Evolutionary conservation across 1,284 basidiomycete genomes (phyloP).

Genomic region (Ceratorhiza oryzae-sativae): DNA sequence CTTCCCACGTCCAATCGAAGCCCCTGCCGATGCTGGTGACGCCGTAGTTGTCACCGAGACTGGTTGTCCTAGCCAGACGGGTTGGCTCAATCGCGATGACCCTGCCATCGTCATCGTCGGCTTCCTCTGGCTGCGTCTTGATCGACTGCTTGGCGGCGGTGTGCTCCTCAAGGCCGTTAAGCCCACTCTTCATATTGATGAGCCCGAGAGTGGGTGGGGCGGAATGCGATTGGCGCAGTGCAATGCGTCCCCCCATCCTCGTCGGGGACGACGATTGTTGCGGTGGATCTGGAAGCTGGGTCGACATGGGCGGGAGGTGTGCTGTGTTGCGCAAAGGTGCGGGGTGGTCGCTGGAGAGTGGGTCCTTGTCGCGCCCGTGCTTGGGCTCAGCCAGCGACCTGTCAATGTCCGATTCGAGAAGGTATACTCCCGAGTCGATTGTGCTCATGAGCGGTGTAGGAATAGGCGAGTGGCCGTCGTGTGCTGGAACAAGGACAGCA

Average conservation of each 20-base stretch:
- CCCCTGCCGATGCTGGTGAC: constrained; percentile 82
- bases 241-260: constrained; percentile 7
- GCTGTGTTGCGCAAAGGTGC: constrained; percentile 17
- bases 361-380: constrained; percentile 26
- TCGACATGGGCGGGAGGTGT: background rate
- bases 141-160: constrained; percentile 22
- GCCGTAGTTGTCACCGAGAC: constrained; percentile 59
- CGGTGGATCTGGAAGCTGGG: too few species aligned
- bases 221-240: constrained; percentile 22
- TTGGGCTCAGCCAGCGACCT: constrained; percentile 32
- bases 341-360: background rate
- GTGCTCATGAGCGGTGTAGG: constrained; percentile 15
- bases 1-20: constrained; percentile 70
- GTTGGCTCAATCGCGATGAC: constrained; percentile 28
- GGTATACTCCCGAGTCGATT: constrained; percentile 25
- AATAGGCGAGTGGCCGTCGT: background rate
- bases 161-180: background rate
- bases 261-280: background rate
- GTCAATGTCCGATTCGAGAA: constrained; percentile 32
- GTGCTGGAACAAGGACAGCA: background rate
- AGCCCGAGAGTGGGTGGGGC: constrained; percentile 17
- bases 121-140: constrained; percentile 2
- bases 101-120: background rate
- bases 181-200: background rate
- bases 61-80: constrained; percentile 23